Percentiles rank a stretch among this genome's conserved stretches.
phyloP scores from a whole-genome alignment of 768 basidiomycete species.

The Leccinellum luteum region DNA sequence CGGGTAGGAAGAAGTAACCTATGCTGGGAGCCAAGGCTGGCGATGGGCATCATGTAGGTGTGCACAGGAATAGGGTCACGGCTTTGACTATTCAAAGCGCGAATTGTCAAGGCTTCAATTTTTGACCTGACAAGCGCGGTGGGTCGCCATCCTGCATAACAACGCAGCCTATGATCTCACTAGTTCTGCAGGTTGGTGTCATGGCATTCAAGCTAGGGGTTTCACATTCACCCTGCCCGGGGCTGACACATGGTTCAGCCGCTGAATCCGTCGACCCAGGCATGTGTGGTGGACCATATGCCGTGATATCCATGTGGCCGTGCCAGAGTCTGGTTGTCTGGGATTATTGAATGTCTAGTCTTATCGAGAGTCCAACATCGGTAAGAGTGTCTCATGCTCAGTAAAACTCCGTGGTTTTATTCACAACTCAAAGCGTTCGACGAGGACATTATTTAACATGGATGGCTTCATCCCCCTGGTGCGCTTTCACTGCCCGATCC shows the following conservation, averaged over 20 bases:
- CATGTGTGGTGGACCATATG: background rate
- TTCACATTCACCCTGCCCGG: too few relatives aligned
- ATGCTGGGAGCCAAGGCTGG: background rate
- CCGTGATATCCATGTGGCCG: constrained; percentile 1
- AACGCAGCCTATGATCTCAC: background rate
- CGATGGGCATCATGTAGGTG: background rate
- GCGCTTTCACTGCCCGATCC: background rate
- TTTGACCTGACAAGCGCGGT: background rate
- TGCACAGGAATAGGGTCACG: background rate
- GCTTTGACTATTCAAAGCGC: background rate
- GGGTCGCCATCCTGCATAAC: background rate
- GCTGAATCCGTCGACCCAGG: background rate
- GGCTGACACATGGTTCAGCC: background rate
- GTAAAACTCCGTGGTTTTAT: constrained; percentile 11
- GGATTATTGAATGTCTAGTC: background rate
- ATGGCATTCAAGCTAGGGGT: background rate
- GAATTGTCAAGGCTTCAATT: background rate
- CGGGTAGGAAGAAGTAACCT: background rate
- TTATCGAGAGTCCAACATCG: constrained; percentile 1
- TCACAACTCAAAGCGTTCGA: constrained; percentile 4
- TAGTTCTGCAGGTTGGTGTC: background rate
- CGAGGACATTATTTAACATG: constrained; percentile 14
- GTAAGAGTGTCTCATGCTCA: background rate
- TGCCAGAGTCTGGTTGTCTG: background rate
- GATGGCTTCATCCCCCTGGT: background rate